Evolutionary conservation across 495 filamentous ascomycete genomes (phyloP).

Genomic region (Hyaloscypha variabilis): DNA sequence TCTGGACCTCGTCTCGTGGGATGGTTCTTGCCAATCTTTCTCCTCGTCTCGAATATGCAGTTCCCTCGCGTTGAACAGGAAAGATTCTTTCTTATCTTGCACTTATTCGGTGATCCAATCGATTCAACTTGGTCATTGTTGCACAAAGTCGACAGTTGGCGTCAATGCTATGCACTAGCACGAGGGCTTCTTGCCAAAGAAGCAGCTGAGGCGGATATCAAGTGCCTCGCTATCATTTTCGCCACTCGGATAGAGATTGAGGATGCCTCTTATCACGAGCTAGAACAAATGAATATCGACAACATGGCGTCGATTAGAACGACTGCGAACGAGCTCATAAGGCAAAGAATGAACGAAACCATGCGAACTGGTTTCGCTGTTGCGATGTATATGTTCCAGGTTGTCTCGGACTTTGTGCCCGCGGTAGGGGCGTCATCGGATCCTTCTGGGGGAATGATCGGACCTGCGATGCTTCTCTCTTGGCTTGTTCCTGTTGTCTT

Average conservation of each 20-base stretch:
- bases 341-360: conserved; percentile 31
- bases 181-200: not conserved
- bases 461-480: conserved; percentile 35
- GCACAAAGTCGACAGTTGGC: conserved; percentile 35
- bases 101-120: conserved; percentile 40
- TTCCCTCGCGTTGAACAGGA: conserved; percentile 35
- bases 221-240: not conserved
- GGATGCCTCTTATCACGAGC: not conserved
- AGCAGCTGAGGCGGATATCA: not conserved
- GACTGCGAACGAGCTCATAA: not conserved
- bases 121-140: conserved; percentile 37
- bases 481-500: conserved; percentile 38
- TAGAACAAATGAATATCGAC: not conserved
- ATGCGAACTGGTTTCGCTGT: conserved; percentile 34
- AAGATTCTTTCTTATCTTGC: conserved; percentile 33
- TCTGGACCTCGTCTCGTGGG: conserved; percentile 26
- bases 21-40: conserved; percentile 38
- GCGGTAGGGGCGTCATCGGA: conserved; percentile 28
- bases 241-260: not conserved
- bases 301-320: no score
- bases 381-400: conserved; percentile 31
- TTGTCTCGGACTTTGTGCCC: conserved; percentile 34
- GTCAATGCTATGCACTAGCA: conserved; percentile 23
- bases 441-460: conserved; percentile 37
- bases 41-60: conserved; percentile 36